A percentile compares a stretch with the other conserved stretches of the same genome.
These are phyloP conservation scores for Yamadazyma conglobata DNA, from an alignment of 1,139 yeast genomes.

Conservation along the genomic window DNA sequence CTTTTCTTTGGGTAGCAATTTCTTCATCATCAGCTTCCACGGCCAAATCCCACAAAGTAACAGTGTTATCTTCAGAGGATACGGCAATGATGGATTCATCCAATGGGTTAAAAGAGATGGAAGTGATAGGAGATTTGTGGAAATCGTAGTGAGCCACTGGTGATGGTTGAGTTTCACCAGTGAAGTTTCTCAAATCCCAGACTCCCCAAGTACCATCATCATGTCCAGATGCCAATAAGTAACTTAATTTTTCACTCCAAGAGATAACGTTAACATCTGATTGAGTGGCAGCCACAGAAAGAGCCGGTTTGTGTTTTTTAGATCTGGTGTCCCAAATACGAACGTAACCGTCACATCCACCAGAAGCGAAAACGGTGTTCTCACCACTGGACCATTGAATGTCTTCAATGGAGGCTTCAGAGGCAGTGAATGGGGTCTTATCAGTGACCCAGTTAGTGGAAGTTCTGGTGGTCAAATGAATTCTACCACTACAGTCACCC, in stretches of 20 bases:
- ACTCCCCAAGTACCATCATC: conserved; percentile 98
- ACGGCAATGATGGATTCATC: conserved; percentile 96
- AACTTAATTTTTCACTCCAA: conserved; percentile 87
- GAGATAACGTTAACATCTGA: conserved; percentile 93
- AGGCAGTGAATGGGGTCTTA: conserved; percentile 69
- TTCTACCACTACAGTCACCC: conserved; percentile 86
- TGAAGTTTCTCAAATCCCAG: conserved; percentile 93
- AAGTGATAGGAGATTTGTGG: conserved; percentile 91
- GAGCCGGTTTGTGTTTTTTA: conserved; percentile 85
- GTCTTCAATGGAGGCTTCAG: conserved; percentile 83
- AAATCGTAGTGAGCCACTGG: conserved; percentile 93
- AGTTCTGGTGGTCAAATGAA: conserved; percentile 74
- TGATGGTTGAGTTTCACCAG: conserved; percentile 52
- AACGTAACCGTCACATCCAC: conserved; percentile 87
- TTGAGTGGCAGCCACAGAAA: conserved; percentile 77
- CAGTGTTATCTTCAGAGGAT: conserved; percentile 94
- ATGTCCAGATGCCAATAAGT: conserved; percentile 90
- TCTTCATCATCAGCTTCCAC: conserved; percentile 98
- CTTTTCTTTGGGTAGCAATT: conserved; percentile 71
- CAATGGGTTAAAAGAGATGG: conserved; percentile 89
- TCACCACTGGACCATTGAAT: conserved; percentile 96
- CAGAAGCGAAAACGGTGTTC: conserved; percentile 88
- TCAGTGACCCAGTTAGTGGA: conserved; percentile 85
- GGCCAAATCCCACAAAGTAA: conserved; percentile 94
- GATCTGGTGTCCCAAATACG: conserved; percentile 97